phyloP scores from a whole-genome alignment of 768 basidiomycete species.

The Gloeophyllum trabeum region DNA sequence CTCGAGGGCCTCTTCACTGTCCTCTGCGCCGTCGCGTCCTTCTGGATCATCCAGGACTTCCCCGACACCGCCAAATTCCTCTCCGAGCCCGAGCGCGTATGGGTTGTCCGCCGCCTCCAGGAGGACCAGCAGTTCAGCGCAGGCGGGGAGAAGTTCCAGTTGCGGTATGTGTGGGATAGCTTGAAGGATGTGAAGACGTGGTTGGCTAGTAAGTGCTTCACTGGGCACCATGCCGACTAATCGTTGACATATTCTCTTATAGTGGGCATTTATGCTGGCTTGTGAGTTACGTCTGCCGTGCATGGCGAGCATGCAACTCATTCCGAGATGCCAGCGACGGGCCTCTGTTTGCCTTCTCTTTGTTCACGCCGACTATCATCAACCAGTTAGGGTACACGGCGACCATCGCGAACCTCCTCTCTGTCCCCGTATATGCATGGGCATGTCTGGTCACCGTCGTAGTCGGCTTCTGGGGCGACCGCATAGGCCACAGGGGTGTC shows the following conservation, averaged over 20 bases:
- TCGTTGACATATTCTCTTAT: neutral
- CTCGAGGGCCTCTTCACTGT: slow-evolving; percentile 65
- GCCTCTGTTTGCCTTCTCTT: slow-evolving; percentile 44
- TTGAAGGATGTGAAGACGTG: slow-evolving; percentile 67
- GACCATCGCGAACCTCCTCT: slow-evolving; percentile 60
- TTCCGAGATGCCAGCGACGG: slow-evolving; percentile 24
- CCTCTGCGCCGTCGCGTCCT: slow-evolving; percentile 44
- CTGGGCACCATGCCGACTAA: neutral
- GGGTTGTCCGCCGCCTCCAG: slow-evolving; percentile 53
- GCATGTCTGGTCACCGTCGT: slow-evolving; percentile 54
- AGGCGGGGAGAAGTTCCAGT: slow-evolving; percentile 42
- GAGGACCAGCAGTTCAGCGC: slow-evolving; percentile 58
- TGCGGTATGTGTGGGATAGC: slow-evolving; percentile 46
- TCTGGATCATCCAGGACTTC: slow-evolving; percentile 71
- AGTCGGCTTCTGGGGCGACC: slow-evolving; percentile 54
- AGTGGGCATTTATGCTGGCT: slow-evolving; percentile 69
- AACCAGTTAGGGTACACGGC: slow-evolving; percentile 54
- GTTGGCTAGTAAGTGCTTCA: slow-evolving; percentile 39
- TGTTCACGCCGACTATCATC: slow-evolving; percentile 34
- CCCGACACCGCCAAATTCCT: slow-evolving; percentile 68
- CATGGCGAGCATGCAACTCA: no score
- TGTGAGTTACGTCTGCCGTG: slow-evolving; percentile 25
- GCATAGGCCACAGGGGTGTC: slow-evolving; percentile 38
- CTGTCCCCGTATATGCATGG: slow-evolving; percentile 71
- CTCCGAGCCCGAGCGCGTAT: slow-evolving; percentile 50